Conservation (phyloP, 768 basidiomycete species). For the Leccinellum luteum region DNA sequence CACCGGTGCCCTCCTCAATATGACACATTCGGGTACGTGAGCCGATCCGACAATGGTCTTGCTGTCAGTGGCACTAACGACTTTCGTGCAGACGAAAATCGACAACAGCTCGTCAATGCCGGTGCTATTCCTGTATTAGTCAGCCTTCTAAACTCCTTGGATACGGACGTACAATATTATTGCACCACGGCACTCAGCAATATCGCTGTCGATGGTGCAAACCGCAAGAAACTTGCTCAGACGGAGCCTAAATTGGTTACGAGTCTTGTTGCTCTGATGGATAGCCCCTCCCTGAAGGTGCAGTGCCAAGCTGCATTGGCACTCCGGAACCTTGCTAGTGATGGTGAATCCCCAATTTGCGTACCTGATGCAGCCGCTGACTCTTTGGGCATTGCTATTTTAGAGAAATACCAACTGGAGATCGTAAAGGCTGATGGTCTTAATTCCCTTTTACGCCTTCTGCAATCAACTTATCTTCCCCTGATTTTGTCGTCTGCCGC, state of each 20-base stretch:
- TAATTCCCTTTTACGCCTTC: slow-evolving; percentile 84
- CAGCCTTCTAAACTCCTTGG: slow-evolving; percentile 87
- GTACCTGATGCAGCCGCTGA: slow-evolving; percentile 18
- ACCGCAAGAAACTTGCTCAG: slow-evolving; percentile 91
- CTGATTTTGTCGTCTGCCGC: slow-evolving; percentile 98
- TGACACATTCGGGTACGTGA: slow-evolving; percentile 93
- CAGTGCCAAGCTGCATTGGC: slow-evolving; percentile 98
- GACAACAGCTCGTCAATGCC: slow-evolving; percentile 97
- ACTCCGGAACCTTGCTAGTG: slow-evolving; percentile 93
- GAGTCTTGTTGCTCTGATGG: slow-evolving; percentile 94
- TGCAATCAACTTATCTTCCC: slow-evolving; percentile 96
- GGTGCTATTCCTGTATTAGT: slow-evolving; percentile 98
- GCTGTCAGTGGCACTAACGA: slow-evolving; percentile 4
- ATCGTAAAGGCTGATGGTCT: slow-evolving; percentile 96
- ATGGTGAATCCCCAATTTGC: slow-evolving; percentile 52
- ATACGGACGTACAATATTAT: slow-evolving; percentile 99
- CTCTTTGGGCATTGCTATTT: neutral
- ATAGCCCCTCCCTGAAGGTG: slow-evolving; percentile 94
- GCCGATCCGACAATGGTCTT: neutral
- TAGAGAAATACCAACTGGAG: slow-evolving; percentile 98
- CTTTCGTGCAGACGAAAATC: slow-evolving; percentile 79
- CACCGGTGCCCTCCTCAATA: slow-evolving; percentile 95
- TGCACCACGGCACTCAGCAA: slow-evolving; percentile 98
- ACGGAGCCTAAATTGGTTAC: slow-evolving; percentile 93
- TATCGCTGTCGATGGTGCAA: slow-evolving; percentile 94